Conservation (phyloP, 2,329 filamentous ascomycete genomes). For the Blastomyces percursus region DNA sequence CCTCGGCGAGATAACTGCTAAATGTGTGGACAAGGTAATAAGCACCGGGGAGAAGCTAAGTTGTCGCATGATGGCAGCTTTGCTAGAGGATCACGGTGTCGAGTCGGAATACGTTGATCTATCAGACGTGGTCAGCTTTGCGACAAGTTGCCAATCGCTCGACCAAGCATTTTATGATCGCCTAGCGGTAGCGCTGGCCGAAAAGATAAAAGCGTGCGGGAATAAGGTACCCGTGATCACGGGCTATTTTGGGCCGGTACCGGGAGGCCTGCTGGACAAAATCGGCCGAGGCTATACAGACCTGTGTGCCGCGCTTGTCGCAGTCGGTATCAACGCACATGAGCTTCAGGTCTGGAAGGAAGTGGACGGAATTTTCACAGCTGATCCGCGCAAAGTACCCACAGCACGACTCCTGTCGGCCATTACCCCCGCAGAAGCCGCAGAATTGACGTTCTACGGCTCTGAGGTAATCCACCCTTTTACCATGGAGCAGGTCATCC, state of each 20-base stretch:
- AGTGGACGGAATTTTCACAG: constrained; percentile 87
- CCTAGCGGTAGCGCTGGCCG: constrained; percentile 49
- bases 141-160: constrained; percentile 43
- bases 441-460: constrained; percentile 87
- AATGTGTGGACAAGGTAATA: constrained; percentile 76
- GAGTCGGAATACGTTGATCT: constrained; percentile 85
- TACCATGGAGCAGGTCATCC: constrained; percentile 87
- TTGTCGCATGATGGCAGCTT: constrained; percentile 77
- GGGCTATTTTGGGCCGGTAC: constrained; percentile 89
- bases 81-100: constrained; percentile 70
- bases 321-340: constrained; percentile 73
- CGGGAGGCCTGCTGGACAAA: constrained; percentile 79
- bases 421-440: constrained; percentile 89
- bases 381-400: constrained; percentile 78
- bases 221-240: constrained; percentile 68
- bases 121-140: constrained; percentile 65
- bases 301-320: constrained; percentile 81
- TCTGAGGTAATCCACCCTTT: constrained; percentile 97
- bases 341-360: constrained; percentile 99
- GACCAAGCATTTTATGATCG: constrained; percentile 60
- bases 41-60: constrained; percentile 94
- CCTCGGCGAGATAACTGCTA: constrained; percentile 58
- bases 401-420: constrained; percentile 79
- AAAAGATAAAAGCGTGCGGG: constrained; percentile 54
- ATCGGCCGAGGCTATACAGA: constrained; percentile 96